Evolutionary conservation across 2,329 filamentous ascomycete species (phyloP).

Genomic region (Diaporthe australafricana): DNA sequence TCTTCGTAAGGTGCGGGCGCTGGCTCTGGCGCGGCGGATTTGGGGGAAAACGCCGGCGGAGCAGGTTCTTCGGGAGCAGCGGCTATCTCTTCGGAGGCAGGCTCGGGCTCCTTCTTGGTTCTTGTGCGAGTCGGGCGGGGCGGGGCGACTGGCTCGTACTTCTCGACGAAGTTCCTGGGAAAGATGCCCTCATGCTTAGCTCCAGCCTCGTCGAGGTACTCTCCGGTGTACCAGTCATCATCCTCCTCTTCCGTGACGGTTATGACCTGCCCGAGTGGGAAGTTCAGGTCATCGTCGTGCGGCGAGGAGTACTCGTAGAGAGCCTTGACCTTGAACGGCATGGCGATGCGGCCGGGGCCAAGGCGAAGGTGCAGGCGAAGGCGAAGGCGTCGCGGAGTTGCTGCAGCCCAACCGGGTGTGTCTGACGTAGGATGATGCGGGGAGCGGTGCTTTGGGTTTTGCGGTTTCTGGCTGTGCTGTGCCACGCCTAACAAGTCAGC

Average conservation of each 20-base stretch:
- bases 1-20: conserved; percentile 53
- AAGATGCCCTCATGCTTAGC: conserved; percentile 87
- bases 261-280: conserved; percentile 87
- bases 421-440: conserved; percentile 28
- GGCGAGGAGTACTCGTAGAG: conserved; percentile 93
- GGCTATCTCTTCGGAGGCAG: conserved; percentile 40
- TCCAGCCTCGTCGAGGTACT: conserved; percentile 83
- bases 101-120: conserved; percentile 68
- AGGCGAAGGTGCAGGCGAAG: conserved; percentile 8
- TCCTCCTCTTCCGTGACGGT: conserved; percentile 94
- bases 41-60: conserved; percentile 39
- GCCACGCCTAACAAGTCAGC: conserved; percentile 4
- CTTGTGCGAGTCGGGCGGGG: conserved; percentile 84
- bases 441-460: conserved; percentile 11
- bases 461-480: neutral
- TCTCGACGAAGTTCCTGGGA: conserved; percentile 96
- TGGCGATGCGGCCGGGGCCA: conserved; percentile 54
- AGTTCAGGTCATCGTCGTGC: conserved; percentile 95
- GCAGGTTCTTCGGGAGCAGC: conserved; percentile 42
- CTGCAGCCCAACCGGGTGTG: conserved; percentile 18
- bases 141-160: conserved; percentile 90
- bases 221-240: conserved; percentile 91
- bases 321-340: conserved; percentile 96
- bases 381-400: conserved; percentile 19
- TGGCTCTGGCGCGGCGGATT: conserved; percentile 46